Evolutionary conservation across 306 rosid species (phyloP).

Genomic region (Pterocarpus santalinus): DNA sequence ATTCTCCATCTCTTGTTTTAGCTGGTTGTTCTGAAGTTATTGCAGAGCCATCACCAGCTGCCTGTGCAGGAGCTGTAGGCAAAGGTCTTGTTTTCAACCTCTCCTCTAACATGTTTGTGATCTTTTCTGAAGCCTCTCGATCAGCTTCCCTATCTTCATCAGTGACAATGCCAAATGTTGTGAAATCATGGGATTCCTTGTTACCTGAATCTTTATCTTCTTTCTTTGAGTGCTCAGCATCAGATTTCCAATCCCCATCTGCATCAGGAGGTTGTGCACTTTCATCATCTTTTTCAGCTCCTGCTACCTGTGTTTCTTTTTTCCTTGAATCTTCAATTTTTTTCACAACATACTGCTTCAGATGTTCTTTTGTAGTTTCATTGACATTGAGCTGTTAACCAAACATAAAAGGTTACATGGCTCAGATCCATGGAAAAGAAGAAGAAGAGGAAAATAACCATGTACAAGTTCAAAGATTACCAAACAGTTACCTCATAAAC

Average conservation of each 20-base stretch:
- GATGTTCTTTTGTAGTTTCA: slow-evolving; percentile 75
- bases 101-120: slow-evolving; percentile 82
- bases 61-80: slow-evolving; percentile 79
- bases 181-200: slow-evolving; percentile 68
- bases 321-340: slow-evolving; percentile 72
- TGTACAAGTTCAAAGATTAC: background rate
- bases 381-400: slow-evolving; percentile 73
- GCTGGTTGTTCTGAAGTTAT: slow-evolving; percentile 63
- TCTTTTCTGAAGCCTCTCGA: slow-evolving; percentile 71
- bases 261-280: slow-evolving; percentile 57
- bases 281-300: slow-evolving; percentile 61
- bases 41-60: slow-evolving; percentile 62
- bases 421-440: slow-evolving; percentile 29
- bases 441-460: slow-evolving; percentile 3
- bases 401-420: slow-evolving; percentile 40
- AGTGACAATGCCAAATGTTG: slow-evolving; percentile 79
- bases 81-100: slow-evolving; percentile 86
- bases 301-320: slow-evolving; percentile 65
- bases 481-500: no score
- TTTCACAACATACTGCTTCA: slow-evolving; percentile 75
- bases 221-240: slow-evolving; percentile 63
- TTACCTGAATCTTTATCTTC: slow-evolving; percentile 65
- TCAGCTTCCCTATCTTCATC: slow-evolving; percentile 92
- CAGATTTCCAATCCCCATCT: slow-evolving; percentile 59
- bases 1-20: slow-evolving; percentile 81